Base-by-base conservation (phyloP, 345 rosid species). In the Syzygium jambos region DNA sequence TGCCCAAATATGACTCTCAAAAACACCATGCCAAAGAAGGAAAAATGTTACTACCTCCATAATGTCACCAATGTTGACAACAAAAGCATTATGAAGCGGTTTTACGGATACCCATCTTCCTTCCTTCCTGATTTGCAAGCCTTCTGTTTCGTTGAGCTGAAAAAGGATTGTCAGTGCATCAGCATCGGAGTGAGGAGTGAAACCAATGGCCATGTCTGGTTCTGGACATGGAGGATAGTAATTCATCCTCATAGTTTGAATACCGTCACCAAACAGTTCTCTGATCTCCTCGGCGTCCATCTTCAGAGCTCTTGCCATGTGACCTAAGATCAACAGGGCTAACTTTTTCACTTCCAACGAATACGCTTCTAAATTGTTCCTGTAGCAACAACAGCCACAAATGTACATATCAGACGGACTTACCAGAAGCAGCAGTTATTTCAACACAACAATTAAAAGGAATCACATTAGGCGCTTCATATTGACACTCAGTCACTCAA, bases 141-240 rank as follows among this genome's bases (percentile, higher is more conserved):
- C 92, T 49, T 65, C 87, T 7, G 85, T 86, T 78, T 89, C 85
- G 22, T 85, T 86, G 68, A 91, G 86, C 83, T 91, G 91, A 22
- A 78, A 61, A 52, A 91, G 91, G 17, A 91, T 87, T 0, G 91
- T 89, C 38, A 89, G 78, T 4, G 91, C 92, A 86, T 0, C 88
- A 15, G 87, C 87, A 86, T 90, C 89, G 15, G 92, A 90, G 89
- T 92, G 94, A 55, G 93, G 91, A 78, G 89, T 87, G 77, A 92
- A 90, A 14, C 94, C 95, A 29, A 93, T 87, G 22, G 93, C 87
- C 88, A 84, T 88, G 51, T 91, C 90, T 30, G 94, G 93, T 87
- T 91, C 86, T 23, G 95, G 95, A 68, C 95, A 92, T 52, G 92
- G 92, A 22, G 93, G 95, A 83, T 93, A 93, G 89, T 91, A 92